Evolutionary conservation across 2,329 filamentous ascomycete species (phyloP).

Genomic region (Arthroderma sp.): DNA sequence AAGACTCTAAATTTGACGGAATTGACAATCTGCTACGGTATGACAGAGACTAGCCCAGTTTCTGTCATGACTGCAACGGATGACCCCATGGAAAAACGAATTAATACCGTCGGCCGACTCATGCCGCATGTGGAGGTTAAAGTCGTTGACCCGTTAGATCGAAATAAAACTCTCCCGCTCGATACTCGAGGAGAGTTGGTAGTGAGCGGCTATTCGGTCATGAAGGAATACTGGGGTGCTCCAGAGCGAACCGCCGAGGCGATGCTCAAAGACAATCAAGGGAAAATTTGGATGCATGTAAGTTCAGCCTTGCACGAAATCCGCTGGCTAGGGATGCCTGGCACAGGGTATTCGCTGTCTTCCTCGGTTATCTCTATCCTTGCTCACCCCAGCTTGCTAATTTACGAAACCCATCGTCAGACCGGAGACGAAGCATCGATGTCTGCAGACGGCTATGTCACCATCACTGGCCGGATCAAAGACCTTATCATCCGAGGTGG

Average conservation of each 20-base stretch:
- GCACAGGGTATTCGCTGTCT: no score
- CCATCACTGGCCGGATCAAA: constrained; percentile 84
- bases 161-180: constrained; percentile 45
- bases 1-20: constrained; percentile 61
- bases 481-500: constrained; percentile 90
- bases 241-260: constrained; percentile 55
- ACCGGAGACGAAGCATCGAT: constrained; percentile 86
- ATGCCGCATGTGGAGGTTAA: constrained; percentile 74
- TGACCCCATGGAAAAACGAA: constrained; percentile 60
- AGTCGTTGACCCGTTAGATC: constrained; percentile 58
- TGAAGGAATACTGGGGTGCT: constrained; percentile 85
- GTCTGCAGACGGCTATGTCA: constrained; percentile 68
- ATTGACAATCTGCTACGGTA: constrained; percentile 88
- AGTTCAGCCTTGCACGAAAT: constrained; percentile 12
- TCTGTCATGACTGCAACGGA: constrained; percentile 65
- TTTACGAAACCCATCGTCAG: constrained; percentile 23
- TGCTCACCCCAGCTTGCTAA: neutral
- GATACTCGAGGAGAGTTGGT: constrained; percentile 67
- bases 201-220: constrained; percentile 71
- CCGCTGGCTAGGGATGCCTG: no score
- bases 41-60: constrained; percentile 73
- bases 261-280: constrained; percentile 42
- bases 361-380: neutral
- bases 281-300: constrained; percentile 64
- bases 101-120: constrained; percentile 61